Evolutionary conservation across 192 early-diverging fungal genomes (phyloP).

Genomic region (Podila verticillata): DNA sequence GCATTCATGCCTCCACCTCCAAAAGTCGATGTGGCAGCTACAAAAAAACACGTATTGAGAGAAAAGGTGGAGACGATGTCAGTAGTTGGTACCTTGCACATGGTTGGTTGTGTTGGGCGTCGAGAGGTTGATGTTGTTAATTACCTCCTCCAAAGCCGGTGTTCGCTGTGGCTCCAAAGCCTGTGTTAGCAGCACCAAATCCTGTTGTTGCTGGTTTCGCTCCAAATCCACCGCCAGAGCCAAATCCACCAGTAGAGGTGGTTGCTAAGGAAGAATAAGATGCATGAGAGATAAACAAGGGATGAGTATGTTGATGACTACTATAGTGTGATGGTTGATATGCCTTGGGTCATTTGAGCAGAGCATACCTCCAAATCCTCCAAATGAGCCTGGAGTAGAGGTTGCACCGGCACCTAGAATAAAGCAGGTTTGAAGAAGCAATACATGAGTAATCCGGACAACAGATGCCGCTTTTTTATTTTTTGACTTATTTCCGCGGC

Average conservation of each 20-base stretch:
- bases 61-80: too few species aligned
- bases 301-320: background rate
- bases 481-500: background rate
- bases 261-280: constrained; percentile 4
- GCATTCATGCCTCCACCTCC: constrained; percentile 35
- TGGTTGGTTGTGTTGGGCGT: background rate
- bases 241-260: constrained; percentile 37
- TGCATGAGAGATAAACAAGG: background rate
- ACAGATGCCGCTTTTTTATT: background rate
- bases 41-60: constrained; percentile 3
- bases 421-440: background rate
- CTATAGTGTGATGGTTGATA: background rate
- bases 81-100: background rate
- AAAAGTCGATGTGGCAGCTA: constrained; percentile 21
- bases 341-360: background rate
- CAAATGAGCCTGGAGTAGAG: constrained; percentile 23
- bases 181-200: constrained; percentile 32
- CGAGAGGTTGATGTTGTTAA: background rate
- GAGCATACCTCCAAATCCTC: constrained; percentile 42
- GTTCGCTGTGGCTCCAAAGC: constrained; percentile 31
- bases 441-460: background rate
- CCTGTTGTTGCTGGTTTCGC: constrained; percentile 35
- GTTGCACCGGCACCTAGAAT: constrained; percentile 4
- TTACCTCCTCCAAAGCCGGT: constrained; percentile 39
- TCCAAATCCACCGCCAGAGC: constrained; percentile 38